Evolutionary conservation across 352 stramenopile genomes (phyloP), one percentile per base, ranked within the genome.

Genomic region (Pythium sukuiense): DNA sequence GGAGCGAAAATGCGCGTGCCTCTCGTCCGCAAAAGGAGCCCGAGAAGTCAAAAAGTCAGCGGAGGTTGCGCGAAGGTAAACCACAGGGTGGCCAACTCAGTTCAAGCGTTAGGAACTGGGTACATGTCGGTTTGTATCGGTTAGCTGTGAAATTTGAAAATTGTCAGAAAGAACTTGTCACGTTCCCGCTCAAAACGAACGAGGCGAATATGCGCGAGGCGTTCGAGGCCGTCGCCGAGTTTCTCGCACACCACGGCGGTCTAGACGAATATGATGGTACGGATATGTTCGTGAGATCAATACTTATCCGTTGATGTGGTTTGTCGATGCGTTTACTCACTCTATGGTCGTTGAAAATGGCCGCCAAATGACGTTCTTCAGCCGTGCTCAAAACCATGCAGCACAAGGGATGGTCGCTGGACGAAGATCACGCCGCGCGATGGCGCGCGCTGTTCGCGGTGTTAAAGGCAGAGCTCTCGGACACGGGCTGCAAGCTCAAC

Each of bases 371-470:
- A 11, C 2, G 35, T 20, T 20, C 18, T 7, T 14, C 39, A 67
- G 67, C 59, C 16, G 67, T 73, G 43, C 59, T 76, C 57, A 56
- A 76, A 7, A 70, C 80, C 46, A 65, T 91, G 62, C 59, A 64
- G 29, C 78, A 81, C 13, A 72, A 77, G 50, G 85, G 85, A 9
- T 75, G 65, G 49, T 35, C 74, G 9, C 45, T 93, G 32, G 54
- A 80, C 14, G 70, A 77, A 32, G 56, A 83, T 20, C 87, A 81
- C 67, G 54, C 73, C 26, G 73, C 85, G 58, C 79, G 72, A 32
- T 87, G 74, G 75, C 75, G 83, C 20, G 63, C 70, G 61, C 66
- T 92, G 26, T 58, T 93, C 39, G 70, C 76, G 9, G 71, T 75
- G 33, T 74, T 93, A 26, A 70, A 67, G 12, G 48, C 72, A 39